Base-by-base conservation (phyloP, 495 filamentous ascomycete species). In the Aspergillus carlsbadensis region DNA sequence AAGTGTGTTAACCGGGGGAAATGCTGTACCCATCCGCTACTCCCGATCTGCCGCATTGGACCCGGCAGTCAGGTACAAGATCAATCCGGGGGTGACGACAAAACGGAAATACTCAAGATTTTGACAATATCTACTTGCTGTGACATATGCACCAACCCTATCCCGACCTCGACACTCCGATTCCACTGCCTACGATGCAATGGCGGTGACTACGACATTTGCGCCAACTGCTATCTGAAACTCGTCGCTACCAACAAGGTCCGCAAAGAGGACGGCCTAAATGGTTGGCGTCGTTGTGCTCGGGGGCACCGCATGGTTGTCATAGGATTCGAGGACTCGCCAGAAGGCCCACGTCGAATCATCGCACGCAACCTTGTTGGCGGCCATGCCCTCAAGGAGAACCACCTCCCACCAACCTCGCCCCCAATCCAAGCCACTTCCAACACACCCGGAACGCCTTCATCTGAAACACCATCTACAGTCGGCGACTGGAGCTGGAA, bases 231-330 rank as follows among this genome's bases (percentile, higher is more conserved):
- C 73, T 96, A 96, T 70, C 67, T 76, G 34, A 77, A 76, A 33
- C 78, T 92, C 13, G 79, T 88, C 4, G 67, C 75, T 8, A 77
- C 72, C 0, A 79, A 81, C 26, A 81, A 78, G 35, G 84, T 96
- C 57, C 82, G 79, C 59, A 70, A 75, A 13, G 89, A 92, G 57
- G 89, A 95, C 59, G 91, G 91, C 0, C 77, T 81, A 49, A 75
- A 71, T 22, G 92, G 92, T 5, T 96, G 92, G 91, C 80, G 91
- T 10, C 80, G 89, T 21, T 96, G 92, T 64, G 74, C 83, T 0
- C 68, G 75, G 35, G 88, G 88, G n/a, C 92, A 96, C 65, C 82
- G 92, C 7, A 94, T 96, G 89, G 83, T 86, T 0, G 72, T 94
- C n/a, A 72, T 91, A 5, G 85, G 82, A 1, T 96, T 89, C 63